A percentile compares a stretch with the other conserved stretches of the same genome.
Evolutionary conservation across 139 green algal species (phyloP).

Genomic region (Ettlia oleoabundans): DNA sequence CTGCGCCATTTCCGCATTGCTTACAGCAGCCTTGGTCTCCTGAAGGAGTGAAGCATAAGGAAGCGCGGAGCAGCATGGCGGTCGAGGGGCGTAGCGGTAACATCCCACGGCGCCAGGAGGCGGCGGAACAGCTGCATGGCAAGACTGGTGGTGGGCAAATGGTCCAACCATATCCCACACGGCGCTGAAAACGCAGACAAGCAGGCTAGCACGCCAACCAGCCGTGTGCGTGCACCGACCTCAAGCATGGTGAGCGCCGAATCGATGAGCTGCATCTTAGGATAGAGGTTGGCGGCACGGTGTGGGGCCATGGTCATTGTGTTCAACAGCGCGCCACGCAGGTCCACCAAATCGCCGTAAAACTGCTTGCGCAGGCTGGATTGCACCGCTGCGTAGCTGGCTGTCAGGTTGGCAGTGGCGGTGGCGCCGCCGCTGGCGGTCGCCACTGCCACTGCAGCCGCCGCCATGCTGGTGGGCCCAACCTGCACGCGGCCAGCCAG

Average conservation of each 20-base stretch:
- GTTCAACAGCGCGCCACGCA: conserved; percentile 5
- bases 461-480: not conserved
- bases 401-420: not conserved
- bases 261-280: conserved; percentile 20
- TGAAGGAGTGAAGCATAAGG: not conserved
- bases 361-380: conserved; percentile 26
- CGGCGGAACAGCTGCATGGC: not conserved
- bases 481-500: not conserved
- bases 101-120: not conserved
- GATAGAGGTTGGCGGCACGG: not conserved
- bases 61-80: no score
- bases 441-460: not conserved
- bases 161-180: not conserved
- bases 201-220: no score
- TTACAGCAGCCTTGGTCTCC: conserved; percentile 6
- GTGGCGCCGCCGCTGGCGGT: not conserved
- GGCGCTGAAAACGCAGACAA: no score
- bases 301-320: conserved; percentile 7
- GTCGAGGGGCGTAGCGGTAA: not conserved
- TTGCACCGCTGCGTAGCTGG: not conserved
- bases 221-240: conserved; percentile 6
- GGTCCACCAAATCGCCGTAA: conserved; percentile 21
- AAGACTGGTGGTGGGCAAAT: not conserved
- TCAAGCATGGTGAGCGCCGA: conserved; percentile 10
- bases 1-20: conserved; percentile 5